Evolutionary conservation across 2,329 filamentous ascomycete genomes (phyloP).

Genomic region (Orbilia oligospora): DNA sequence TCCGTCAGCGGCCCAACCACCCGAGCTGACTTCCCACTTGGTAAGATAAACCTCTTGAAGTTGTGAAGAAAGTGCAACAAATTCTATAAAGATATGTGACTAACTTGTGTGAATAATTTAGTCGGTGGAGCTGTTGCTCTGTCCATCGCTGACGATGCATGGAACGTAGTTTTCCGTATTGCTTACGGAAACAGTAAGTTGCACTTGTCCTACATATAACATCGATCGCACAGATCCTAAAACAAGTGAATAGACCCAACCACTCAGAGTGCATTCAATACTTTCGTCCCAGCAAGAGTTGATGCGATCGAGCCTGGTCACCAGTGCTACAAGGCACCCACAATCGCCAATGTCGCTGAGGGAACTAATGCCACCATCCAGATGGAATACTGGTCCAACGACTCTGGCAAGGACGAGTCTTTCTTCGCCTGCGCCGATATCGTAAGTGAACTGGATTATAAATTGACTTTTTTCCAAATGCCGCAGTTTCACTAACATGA

Average conservation of each 20-base stretch:
- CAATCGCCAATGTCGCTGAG: slow-evolving; percentile 65
- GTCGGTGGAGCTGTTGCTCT: slow-evolving; percentile 73
- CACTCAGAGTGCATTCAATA: slow-evolving; percentile 66
- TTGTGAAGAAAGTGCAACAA: background rate
- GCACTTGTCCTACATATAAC: background rate
- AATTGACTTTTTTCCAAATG: background rate
- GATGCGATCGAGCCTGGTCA: slow-evolving; percentile 69
- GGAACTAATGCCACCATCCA: slow-evolving; percentile 71
- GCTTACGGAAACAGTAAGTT: slow-evolving; percentile 71
- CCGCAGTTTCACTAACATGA: background rate
- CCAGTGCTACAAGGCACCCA: slow-evolving; percentile 68
- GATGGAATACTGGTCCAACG: slow-evolving; percentile 70
- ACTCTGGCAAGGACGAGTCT: slow-evolving; percentile 68
- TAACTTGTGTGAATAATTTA: slow-evolving; percentile 64
- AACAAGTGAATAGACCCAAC: slow-evolving; percentile 63
- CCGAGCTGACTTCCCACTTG: slow-evolving; percentile 73
- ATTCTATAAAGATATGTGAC: background rate
- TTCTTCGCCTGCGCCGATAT: slow-evolving; percentile 72
- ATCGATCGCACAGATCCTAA: slow-evolving; percentile 2
- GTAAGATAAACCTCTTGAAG: slow-evolving; percentile 65
- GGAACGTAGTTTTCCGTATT: slow-evolving; percentile 71
- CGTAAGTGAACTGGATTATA: slow-evolving; percentile 63
- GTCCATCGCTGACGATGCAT: slow-evolving; percentile 74
- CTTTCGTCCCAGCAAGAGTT: slow-evolving; percentile 67
- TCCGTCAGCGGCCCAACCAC: slow-evolving; percentile 70